Evolutionary conservation across 2,329 filamentous ascomycete species (phyloP), one percentile per base, ranked within the genome.

Genomic region (Anisogramma anomala): DNA sequence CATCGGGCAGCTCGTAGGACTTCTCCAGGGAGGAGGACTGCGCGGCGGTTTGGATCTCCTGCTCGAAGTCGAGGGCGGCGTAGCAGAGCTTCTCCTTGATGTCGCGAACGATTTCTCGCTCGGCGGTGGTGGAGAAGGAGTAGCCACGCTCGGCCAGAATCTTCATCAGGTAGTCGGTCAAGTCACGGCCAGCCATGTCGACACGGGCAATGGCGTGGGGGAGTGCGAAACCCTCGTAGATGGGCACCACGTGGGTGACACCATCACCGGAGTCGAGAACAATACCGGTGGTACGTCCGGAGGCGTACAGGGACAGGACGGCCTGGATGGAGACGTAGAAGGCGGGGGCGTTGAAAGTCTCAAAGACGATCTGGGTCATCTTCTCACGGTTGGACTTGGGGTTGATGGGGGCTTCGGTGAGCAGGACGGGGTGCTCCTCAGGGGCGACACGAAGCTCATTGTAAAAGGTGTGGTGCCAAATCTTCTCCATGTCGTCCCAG

Each of bases 11-110:
- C 73, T 98, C 91, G 71, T 98, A 98, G 42, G 91, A 96, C 82
- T 96, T 96, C 84, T 98, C 91, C 67, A 98, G 76, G 73, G 77
- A 87, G 66, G 91, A 96, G 74, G 85, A 94, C 79, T 98, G 91
- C 66, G 87, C 88, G 58, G 91, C 91, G 57, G 91, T 98, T 80
- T 98, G 91, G 67, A 98, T 95, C 77, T 98, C 91, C 79, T 98
- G 91, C 79, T 98, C 91, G 61, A 98, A 96, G 78, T 98, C 91
- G 56, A 98, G 84, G 55, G 91, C 91, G 64, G 96, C 91, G 74
- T 98, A 98, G 82, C 91, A 98, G 61, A 98, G 88, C 82, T 96
- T 98, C 84, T 98, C 91, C 84, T 98, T 98, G 78, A 98, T 96
- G 69, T 98, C 44, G 19, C 44, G 45, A 17, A 47, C 45, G 42